phyloP scores from a whole-genome alignment of 352 stramenopile species.

The Blastocystis sp. region DNA sequence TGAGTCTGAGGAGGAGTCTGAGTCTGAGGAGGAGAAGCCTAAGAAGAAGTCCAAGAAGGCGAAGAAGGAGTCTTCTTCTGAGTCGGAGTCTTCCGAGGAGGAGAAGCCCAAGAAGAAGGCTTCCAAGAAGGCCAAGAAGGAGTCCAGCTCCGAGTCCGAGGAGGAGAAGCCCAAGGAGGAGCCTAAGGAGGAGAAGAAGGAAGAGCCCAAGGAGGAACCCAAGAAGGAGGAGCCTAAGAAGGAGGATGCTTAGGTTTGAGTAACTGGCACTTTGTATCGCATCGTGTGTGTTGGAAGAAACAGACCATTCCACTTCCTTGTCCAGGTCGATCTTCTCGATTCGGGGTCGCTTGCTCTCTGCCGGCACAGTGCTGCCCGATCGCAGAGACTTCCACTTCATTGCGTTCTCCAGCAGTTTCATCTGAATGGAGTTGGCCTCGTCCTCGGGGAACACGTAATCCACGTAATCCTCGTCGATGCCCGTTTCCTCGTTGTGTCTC shows the following conservation, averaged over 20 bases:
- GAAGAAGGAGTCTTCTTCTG: neutral
- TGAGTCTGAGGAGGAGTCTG: slow-evolving; percentile 12
- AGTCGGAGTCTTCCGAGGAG: neutral
- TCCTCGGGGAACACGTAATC: slow-evolving; percentile 99
- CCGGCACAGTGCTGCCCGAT: slow-evolving; percentile 70
- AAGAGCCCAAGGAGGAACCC: neutral
- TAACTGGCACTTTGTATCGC: neutral
- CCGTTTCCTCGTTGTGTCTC: slow-evolving; percentile 85
- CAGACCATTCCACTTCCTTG: slow-evolving; percentile 13
- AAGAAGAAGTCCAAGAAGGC: neutral
- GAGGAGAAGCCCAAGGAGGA: neutral
- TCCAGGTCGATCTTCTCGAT: slow-evolving; percentile 72
- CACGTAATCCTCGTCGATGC: slow-evolving; percentile 92
- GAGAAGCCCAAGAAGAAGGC: slow-evolving; percentile 16
- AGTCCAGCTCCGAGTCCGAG: neutral
- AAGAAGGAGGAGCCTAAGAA: neutral
- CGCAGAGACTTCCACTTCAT: slow-evolving; percentile 89
- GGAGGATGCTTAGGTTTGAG: neutral
- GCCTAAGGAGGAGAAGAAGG: slow-evolving; percentile 27
- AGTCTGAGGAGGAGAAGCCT: neutral
- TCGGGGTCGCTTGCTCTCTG: slow-evolving; percentile 69
- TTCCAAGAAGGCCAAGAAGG: slow-evolving; percentile 8
- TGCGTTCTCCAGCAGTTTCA: slow-evolving; percentile 94
- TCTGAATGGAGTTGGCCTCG: slow-evolving; percentile 86
- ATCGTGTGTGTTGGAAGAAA: neutral